Evolutionary conservation across 1,139 yeast genomes (phyloP), one percentile per base, ranked within the genome.

Genomic region (Lodderomyces parapsilosis): DNA sequence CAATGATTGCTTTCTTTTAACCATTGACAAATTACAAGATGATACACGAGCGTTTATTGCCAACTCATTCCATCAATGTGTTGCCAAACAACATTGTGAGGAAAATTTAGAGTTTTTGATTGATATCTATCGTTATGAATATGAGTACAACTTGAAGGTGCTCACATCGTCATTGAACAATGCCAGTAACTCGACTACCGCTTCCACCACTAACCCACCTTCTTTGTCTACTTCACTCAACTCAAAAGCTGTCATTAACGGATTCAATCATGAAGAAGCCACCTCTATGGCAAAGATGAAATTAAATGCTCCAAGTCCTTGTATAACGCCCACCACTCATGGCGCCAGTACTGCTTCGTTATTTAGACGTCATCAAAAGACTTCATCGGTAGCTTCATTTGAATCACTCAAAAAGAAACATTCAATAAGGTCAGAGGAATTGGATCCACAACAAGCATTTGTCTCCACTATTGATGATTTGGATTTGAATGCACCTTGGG

Each of bases 71-170:
- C 54, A 52, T 27, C 49, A 52, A 9, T 60, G 51, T 40, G 48
- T 58, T 6, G 41, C 40, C 13, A 50, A 59, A 10, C 50, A 63
- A 14, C 80, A 74, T 50, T 71, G 77, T 52, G 64, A 63, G 46
- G 81, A 76, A 54, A 76, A 74, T 53, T 60, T 76, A 38, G 55
- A 63, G 40, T 76, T 76, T 49, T 56, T 76, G 34, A 62, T 76
- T 6, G 75, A 72, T 43, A 70, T 75, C 14, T 74, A 62, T 56
- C 69, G 68, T 42, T 76, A 76, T 53, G 77, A 72, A 49, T 59
- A 60, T 52, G 59, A 53, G 48, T 65, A 56, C 48, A 64, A 59
- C 40, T 54, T 56, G 28, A 44, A 45, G 15, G 35, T 44, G 1
- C 23, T 33, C 7, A 3, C 36, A 11, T 15, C 33, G 2, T 27